A percentile compares a stretch with the other conserved stretches of the same genome.
Conservation (phyloP, 148 eudicot genomes). For the Talinum fruticosum region DNA sequence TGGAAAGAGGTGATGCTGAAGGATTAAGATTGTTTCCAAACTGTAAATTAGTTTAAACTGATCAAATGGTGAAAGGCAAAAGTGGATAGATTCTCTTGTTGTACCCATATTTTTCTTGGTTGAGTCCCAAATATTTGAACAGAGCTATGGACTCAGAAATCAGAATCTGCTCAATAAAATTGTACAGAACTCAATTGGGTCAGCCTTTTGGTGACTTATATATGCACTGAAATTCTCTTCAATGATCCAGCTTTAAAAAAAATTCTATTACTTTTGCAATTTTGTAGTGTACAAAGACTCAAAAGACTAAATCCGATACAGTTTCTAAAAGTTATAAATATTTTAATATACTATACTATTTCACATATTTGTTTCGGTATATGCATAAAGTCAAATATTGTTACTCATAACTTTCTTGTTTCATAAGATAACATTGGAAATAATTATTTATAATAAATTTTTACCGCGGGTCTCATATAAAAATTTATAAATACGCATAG, state of each 20-base stretch:
- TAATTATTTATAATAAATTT: no score
- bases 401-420: no score
- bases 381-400: no score
- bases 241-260: neutral
- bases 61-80: constrained; percentile 15
- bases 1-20: neutral
- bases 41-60: constrained; percentile 36
- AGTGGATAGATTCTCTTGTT: constrained; percentile 27
- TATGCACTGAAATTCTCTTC: neutral
- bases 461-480: no score
- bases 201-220: constrained; percentile 21
- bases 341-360: no score
- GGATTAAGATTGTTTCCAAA: constrained; percentile 22
- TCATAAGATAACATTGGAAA: no score
- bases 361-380: no score
- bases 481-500: no score
- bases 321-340: no score
- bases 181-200: constrained; percentile 34
- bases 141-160: constrained; percentile 9
- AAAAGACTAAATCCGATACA: no score
- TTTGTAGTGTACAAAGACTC: no score
- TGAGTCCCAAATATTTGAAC: constrained; percentile 20
- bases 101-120: constrained; percentile 18
- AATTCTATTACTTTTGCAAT: no score
- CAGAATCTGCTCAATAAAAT: constrained; percentile 21